These are phyloP conservation scores for Blastocystis sp. DNA, from an alignment of 352 stramenopile species.

Conservation along the genomic window DNA sequence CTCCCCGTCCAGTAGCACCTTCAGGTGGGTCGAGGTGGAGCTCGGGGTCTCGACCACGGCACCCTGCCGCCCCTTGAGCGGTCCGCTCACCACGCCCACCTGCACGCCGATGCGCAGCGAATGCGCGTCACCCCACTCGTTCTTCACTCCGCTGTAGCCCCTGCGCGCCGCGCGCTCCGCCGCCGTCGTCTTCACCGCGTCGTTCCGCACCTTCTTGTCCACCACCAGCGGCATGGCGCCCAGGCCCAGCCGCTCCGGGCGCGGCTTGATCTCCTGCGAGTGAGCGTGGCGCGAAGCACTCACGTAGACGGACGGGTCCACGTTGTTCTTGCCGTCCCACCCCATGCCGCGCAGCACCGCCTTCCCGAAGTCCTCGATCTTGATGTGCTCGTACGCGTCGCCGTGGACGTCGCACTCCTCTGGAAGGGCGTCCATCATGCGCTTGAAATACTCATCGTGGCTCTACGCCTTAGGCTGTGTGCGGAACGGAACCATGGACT, in stretches of 20 bases:
- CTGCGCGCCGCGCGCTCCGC: neutral
- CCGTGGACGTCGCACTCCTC: slow-evolving; percentile 80
- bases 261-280: slow-evolving; percentile 75
- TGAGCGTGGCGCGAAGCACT: slow-evolving; percentile 71
- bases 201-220: slow-evolving; percentile 19
- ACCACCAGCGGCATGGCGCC: slow-evolving; percentile 80
- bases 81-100: slow-evolving; percentile 18
- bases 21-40: neutral
- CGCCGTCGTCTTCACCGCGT: slow-evolving; percentile 23
- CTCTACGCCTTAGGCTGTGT: slow-evolving; percentile 66
- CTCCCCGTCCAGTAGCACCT: slow-evolving; percentile 50
- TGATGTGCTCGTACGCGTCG: slow-evolving; percentile 82
- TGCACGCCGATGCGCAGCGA: slow-evolving; percentile 16
- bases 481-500: neutral
- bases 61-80: slow-evolving; percentile 1
- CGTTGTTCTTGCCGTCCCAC: slow-evolving; percentile 83
- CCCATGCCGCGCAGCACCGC: slow-evolving; percentile 93
- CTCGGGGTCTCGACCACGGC: slow-evolving; percentile 19
- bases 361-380: slow-evolving; percentile 89
- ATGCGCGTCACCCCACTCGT: neutral
- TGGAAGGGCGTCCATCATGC: slow-evolving; percentile 79
- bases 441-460: slow-evolving; percentile 81
- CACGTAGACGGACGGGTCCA: slow-evolving; percentile 71
- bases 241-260: slow-evolving; percentile 86
- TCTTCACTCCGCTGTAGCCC: slow-evolving; percentile 22